Percentiles rank a stretch among this genome's conserved stretches.
These are phyloP conservation scores for Hypoxylon sp. DNA, from an alignment of 2,329 filamentous ascomycete species.

Conservation along the genomic window DNA sequence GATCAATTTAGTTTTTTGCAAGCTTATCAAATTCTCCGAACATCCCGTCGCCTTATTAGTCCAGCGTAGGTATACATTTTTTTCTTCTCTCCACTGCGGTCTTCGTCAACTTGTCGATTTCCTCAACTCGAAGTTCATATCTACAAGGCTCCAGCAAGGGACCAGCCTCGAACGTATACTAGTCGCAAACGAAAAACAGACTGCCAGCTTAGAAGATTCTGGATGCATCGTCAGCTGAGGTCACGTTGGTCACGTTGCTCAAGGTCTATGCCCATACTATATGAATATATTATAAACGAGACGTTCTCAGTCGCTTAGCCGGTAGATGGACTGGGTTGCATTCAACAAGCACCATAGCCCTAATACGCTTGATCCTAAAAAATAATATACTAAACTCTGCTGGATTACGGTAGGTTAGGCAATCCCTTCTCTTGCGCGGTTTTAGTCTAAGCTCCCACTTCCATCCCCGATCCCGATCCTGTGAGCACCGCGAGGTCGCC, in stretches of 20 bases:
- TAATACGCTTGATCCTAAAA: constrained; percentile 4
- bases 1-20: neutral
- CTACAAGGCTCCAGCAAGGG: constrained; percentile 8
- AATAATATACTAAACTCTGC: constrained; percentile 20
- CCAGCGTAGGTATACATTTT: constrained; percentile 23
- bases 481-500: constrained; percentile 37
- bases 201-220: constrained; percentile 22
- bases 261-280: constrained; percentile 32
- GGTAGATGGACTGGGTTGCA: constrained; percentile 13
- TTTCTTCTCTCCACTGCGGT: constrained; percentile 11
- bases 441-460: constrained; percentile 22
- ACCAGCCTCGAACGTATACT: constrained; percentile 27
- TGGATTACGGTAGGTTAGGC: constrained; percentile 21
- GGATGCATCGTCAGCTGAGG: constrained; percentile 36
- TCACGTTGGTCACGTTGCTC: constrained; percentile 39
- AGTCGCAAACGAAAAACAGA: constrained; percentile 21
- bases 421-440: constrained; percentile 22
- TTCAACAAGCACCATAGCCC: constrained; percentile 20
- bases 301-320: constrained; percentile 29
- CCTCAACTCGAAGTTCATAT: constrained; percentile 13
- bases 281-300: constrained; percentile 35
- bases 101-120: constrained; percentile 16
- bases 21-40: constrained; percentile 16
- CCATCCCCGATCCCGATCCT: constrained; percentile 28
- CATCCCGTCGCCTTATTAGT: constrained; percentile 12